These are phyloP conservation scores for Penicillium silybi DNA, from an alignment of 495 filamentous ascomycete genomes.

Conservation along the genomic window DNA sequence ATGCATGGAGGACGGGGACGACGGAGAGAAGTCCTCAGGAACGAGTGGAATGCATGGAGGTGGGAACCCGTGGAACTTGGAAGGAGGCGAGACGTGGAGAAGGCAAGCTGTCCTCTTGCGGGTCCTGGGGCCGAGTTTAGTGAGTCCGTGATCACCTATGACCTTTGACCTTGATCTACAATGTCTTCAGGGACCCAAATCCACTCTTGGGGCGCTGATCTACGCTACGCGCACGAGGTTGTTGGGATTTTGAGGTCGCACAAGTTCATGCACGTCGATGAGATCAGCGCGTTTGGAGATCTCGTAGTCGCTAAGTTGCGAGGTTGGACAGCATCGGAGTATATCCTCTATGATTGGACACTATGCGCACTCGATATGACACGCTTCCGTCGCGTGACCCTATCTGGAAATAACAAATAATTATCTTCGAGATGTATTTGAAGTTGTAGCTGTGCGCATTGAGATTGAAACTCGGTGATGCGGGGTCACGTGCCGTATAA, in stretches of 20 bases:
- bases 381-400: neutral
- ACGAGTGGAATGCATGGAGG: slow-evolving; percentile 16
- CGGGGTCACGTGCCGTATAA: neutral
- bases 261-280: neutral
- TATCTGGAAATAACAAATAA: neutral
- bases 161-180: neutral
- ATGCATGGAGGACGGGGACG: neutral
- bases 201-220: neutral
- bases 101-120: slow-evolving; percentile 38
- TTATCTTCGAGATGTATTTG: neutral
- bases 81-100: slow-evolving; percentile 2
- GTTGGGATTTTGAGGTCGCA: neutral
- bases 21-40: neutral
- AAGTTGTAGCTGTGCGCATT: neutral
- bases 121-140: neutral
- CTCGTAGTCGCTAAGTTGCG: neutral
- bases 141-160: neutral
- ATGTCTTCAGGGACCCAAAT: neutral
- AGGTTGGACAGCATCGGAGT: neutral
- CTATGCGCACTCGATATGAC: no score
- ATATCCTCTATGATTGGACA: neutral
- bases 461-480: neutral
- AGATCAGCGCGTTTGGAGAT: neutral
- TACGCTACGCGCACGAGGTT: neutral
- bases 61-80: slow-evolving; percentile 2